These are phyloP conservation scores for Lablab purpureus DNA, from an alignment of 306 rosid genomes.

Conservation along the genomic window DNA sequence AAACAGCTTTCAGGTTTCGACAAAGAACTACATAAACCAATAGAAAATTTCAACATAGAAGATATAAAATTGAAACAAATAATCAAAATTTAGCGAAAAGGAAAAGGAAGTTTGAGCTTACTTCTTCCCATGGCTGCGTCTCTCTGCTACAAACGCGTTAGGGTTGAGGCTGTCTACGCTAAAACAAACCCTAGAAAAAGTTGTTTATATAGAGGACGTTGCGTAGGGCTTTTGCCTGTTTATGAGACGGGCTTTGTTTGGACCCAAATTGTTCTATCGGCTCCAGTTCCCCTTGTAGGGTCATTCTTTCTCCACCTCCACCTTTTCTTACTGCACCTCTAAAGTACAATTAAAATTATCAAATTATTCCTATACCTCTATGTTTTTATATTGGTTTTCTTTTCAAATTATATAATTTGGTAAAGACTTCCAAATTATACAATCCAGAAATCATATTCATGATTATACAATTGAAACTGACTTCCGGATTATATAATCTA, in stretches of 20 bases:
- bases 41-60: not conserved
- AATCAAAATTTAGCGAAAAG: not conserved
- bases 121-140: conserved; percentile 62
- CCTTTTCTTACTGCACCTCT: too few species aligned
- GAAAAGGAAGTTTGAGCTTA: conserved; percentile 32
- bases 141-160: not conserved
- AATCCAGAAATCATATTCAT: too few species aligned
- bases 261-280: not conserved
- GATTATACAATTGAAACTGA: too few species aligned
- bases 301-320: too few species aligned
- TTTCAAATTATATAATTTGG: too few species aligned
- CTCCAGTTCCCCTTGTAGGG: not conserved
- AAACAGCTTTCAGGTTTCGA: too few species aligned
- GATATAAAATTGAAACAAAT: not conserved
- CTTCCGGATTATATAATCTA: too few species aligned
- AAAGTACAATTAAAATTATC: too few species aligned
- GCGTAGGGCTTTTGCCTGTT: conserved; percentile 16
- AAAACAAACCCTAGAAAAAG: not conserved
- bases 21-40: too few species aligned
- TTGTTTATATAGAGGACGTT: not conserved
- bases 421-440: too few species aligned
- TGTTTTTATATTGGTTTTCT: too few species aligned
- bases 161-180: not conserved
- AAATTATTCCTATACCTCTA: too few species aligned
- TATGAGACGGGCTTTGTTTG: conserved; percentile 11